Conservation (phyloP, 2,329 filamentous ascomycete genomes). For the Diaporthe caulivora region DNA sequence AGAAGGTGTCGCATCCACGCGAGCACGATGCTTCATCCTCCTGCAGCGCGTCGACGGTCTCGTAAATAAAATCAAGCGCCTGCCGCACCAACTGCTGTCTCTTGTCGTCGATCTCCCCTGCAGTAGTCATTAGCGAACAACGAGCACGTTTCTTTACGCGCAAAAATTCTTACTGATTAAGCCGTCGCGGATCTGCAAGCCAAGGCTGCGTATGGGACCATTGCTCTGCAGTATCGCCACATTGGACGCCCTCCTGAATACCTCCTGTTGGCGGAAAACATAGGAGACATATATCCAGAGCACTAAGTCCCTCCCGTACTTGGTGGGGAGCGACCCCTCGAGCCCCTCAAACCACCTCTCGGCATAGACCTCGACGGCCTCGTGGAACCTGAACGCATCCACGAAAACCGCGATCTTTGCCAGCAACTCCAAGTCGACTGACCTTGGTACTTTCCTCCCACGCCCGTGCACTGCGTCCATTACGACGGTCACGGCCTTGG, state of each 20-base stretch:
- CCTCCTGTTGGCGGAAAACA: conserved; percentile 46
- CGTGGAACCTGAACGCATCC: conserved; percentile 56
- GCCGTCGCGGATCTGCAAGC: conserved; percentile 47
- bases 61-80: conserved; percentile 43
- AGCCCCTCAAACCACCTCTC: conserved; percentile 54
- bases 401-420: conserved; percentile 58
- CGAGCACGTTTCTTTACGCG: too few species aligned
- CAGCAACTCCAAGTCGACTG: conserved; percentile 54
- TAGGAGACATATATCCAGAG: conserved; percentile 50
- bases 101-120: conserved; percentile 46
- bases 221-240: conserved; percentile 44
- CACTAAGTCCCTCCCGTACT: conserved; percentile 43
- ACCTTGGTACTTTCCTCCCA: conserved; percentile 53
- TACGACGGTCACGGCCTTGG: conserved; percentile 54
- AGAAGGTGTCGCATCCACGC: conserved; percentile 45
- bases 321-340: conserved; percentile 35
- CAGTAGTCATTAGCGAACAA: not conserved
- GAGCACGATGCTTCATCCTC: conserved; percentile 38
- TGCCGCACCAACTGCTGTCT: conserved; percentile 45
- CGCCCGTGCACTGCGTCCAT: conserved; percentile 61
- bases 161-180: conserved; percentile 44
- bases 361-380: conserved; percentile 56
- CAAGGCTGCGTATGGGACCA: conserved; percentile 44
- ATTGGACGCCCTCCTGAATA: conserved; percentile 46
- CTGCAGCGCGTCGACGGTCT: conserved; percentile 43